phyloP scores from a whole-genome alignment of 371 early-diverging fungal species.

The Vairimorpha necatrix region DNA sequence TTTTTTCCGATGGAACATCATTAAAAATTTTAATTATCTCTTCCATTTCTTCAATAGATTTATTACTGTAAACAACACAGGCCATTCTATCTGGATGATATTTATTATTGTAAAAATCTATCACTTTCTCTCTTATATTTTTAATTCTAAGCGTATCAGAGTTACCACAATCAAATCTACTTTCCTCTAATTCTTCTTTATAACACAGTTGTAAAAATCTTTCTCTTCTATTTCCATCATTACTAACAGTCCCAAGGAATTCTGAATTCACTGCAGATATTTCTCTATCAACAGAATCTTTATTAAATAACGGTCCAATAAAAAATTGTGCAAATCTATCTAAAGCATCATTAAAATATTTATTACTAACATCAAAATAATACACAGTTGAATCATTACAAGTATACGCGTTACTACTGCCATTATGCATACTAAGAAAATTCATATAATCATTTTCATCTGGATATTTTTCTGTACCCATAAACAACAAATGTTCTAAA shows the following conservation, averaged over 20 bases:
- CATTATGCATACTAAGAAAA: conserved; percentile 78
- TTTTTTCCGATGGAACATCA: conserved; percentile 1
- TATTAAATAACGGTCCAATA: conserved; percentile 54
- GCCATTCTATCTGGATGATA: conserved; percentile 56
- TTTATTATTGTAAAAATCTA: conserved; percentile 47
- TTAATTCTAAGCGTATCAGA: conserved; percentile 42
- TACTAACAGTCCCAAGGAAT: conserved; percentile 43
- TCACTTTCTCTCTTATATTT: conserved; percentile 45
- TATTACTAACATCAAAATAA: conserved; percentile 81
- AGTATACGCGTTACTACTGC: conserved; percentile 88
- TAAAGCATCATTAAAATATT: conserved; percentile 76
- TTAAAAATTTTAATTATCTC: conserved; percentile 29
- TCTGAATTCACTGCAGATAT: conserved; percentile 63
- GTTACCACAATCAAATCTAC: conserved; percentile 56
- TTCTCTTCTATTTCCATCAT: conserved; percentile 40
- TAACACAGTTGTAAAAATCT: conserved; percentile 32
- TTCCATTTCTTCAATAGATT: conserved; percentile 42
- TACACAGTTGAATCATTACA: conserved; percentile 78
- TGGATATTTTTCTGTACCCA: conserved; percentile 67
- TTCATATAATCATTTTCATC: conserved; percentile 63
- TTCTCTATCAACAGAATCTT: conserved; percentile 59
- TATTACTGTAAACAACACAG: conserved; percentile 52
- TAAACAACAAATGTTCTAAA: conserved; percentile 88
- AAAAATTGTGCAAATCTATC: conserved; percentile 69
- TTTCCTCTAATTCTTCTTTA: conserved; percentile 12